Evolutionary conservation across 495 filamentous ascomycete species (phyloP).

Genomic region (Aspergillus taichungensis): DNA sequence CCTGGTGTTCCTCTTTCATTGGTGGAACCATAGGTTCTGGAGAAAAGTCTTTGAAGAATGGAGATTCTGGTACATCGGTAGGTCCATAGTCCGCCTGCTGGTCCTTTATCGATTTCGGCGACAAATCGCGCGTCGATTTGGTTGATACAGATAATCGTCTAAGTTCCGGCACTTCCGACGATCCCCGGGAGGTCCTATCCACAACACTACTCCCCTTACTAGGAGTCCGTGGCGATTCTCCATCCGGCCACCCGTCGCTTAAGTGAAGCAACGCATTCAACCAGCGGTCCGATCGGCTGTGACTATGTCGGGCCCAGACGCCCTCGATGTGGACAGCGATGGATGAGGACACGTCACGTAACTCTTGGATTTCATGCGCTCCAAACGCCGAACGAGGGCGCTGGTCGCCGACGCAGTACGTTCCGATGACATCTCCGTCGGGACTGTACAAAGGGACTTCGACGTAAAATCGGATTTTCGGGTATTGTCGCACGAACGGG

Average conservation of each 20-base stretch:
- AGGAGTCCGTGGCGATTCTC: background rate
- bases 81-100: background rate
- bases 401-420: slow-evolving; percentile 50
- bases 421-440: slow-evolving; percentile 50
- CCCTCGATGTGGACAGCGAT: slow-evolving; percentile 19
- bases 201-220: background rate
- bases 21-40: background rate
- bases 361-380: slow-evolving; percentile 11
- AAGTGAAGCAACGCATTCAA: slow-evolving; percentile 17
- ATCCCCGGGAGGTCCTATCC: background rate
- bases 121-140: background rate
- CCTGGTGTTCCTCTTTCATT: slow-evolving; percentile 2
- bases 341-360: slow-evolving; percentile 18
- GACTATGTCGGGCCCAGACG: slow-evolving; percentile 6
- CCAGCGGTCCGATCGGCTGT: slow-evolving; percentile 9
- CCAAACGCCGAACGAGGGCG: slow-evolving; percentile 26
- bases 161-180: slow-evolving; percentile 2
- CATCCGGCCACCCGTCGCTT: slow-evolving; percentile 6
- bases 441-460: slow-evolving; percentile 51
- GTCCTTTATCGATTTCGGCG: background rate
- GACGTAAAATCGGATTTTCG: slow-evolving; percentile 47
- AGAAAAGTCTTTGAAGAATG: slow-evolving; percentile 1
- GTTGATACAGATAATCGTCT: slow-evolving; percentile 1
- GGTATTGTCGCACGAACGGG: slow-evolving; percentile 26
- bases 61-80: background rate